Evolutionary conservation across 169 alveolate species (phyloP).

Genomic region (Cryptosporidium sp.): DNA sequence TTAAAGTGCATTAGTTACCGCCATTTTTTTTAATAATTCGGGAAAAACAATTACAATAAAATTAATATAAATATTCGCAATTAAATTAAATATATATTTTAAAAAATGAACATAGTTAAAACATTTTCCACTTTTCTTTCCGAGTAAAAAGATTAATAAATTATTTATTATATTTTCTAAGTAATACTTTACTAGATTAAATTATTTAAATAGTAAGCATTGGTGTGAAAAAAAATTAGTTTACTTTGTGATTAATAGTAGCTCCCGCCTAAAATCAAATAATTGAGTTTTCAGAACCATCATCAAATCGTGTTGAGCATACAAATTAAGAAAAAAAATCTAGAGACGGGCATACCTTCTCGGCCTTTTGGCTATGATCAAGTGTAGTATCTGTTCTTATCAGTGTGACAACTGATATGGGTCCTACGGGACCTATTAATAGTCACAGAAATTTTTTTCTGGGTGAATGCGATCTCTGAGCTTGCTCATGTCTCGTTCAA

Average conservation of each 20-base stretch:
- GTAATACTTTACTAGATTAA: background rate
- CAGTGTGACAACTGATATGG: conserved; percentile 95
- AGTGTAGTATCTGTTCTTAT: conserved; percentile 97
- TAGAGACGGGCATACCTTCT: conserved; percentile 89
- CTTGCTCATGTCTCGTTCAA: conserved; percentile 60
- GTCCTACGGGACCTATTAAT: conserved; percentile 65
- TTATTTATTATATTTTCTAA: too few species aligned
- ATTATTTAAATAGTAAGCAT: background rate
- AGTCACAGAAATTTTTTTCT: conserved; percentile 77
- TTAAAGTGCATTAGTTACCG: background rate
- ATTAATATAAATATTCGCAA: too few species aligned
- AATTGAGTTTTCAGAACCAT: conserved; percentile 27
- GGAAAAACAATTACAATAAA: too few species aligned
- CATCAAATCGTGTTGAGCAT: conserved; percentile 36
- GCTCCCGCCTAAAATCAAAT: background rate
- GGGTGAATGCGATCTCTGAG: conserved; percentile 77
- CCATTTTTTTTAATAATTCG: background rate
- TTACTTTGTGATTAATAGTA: background rate
- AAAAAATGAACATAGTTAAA: too few species aligned
- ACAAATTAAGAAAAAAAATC: background rate
- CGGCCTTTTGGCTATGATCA: conserved; percentile 98
- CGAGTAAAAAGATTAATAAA: too few species aligned
- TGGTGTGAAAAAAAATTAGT: too few species aligned
- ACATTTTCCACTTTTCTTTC: too few species aligned
- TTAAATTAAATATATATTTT: too few species aligned